Evolutionary conservation across 2,329 filamentous ascomycete genomes (phyloP).

Genomic region (Fusarium newnesense): DNA sequence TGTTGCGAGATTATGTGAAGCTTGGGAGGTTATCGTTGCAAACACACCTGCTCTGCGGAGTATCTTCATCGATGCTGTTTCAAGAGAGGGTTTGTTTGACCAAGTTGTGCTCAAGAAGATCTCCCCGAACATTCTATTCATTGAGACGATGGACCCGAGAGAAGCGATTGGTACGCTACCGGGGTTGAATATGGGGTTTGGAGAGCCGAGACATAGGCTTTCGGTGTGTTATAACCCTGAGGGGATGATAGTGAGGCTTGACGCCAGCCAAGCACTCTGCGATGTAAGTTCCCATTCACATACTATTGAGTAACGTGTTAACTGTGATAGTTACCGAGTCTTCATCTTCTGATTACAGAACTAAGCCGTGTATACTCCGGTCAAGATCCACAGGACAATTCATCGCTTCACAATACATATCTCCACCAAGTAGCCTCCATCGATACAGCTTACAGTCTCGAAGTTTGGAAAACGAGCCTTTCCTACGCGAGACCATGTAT

Average conservation of each 20-base stretch:
- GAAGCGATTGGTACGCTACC: constrained; percentile 55
- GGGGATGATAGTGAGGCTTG: constrained; percentile 60
- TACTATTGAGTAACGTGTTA: not conserved
- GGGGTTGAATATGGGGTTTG: constrained; percentile 49
- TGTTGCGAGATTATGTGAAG: constrained; percentile 56
- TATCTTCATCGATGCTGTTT: constrained; percentile 62
- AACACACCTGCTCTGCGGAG: constrained; percentile 59
- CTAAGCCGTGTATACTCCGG: constrained; percentile 58
- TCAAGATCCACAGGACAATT: constrained; percentile 43
- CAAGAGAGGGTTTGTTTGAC: constrained; percentile 60
- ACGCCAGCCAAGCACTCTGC: constrained; percentile 62
- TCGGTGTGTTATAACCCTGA: constrained; percentile 59
- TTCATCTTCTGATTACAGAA: constrained; percentile 59
- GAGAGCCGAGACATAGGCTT: constrained; percentile 60
- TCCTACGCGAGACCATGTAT: constrained; percentile 53
- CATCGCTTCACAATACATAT: constrained; percentile 40
- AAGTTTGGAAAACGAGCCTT: constrained; percentile 59
- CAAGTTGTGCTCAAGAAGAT: constrained; percentile 59
- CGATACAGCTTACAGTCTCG: constrained; percentile 50
- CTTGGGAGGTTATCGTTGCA: constrained; percentile 61
- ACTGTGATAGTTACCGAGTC: constrained; percentile 47
- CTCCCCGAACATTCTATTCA: constrained; percentile 64
- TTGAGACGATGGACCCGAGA: constrained; percentile 55
- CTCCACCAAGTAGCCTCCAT: constrained; percentile 42
- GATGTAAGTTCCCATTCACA: constrained; percentile 48